Base-by-base conservation (phyloP, 306 rosid genomes). In the Leucaena leucocephala region DNA sequence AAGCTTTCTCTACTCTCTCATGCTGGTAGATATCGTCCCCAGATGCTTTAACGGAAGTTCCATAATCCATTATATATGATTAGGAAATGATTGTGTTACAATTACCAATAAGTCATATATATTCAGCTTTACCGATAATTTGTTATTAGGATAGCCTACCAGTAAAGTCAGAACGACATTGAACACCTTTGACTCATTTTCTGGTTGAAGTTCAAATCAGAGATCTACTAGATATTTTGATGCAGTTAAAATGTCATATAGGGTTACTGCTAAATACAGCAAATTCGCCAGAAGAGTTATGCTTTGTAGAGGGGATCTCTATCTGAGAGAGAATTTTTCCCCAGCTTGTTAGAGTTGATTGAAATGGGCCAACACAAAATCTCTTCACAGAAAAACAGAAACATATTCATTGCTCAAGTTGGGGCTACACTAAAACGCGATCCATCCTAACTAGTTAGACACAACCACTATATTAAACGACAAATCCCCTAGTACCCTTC, bases 271-370 rank as follows among this genome's bases (percentile, higher is more conserved):
- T 11, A 14, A 16, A 2, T 17, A 17, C 16, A 71, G 19, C 46
- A 79, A 17, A 72, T 79, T 79, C 73, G 67, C 39, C 73, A 21
- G 58, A 55, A 6, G 58, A 19, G 22, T 7, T 61, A 13, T 13
- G 19, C 43, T 63, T 5, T n/a, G 42, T 8, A 70, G 71, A 27
- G 35, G 73, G 14, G 49, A 42, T 54, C 58, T 65, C 36, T 19
- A 77, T 68, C 79, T 64, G 54, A 43, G 27, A 27, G 76, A 78
- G 45, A 45, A 72, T 8, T 43, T 3, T 63, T 12, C 15, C 12
- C 33, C 69, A 72, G 54, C 68, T 78, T 22, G 65, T 35, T 27
- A 15, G 11, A 7, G 12, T 12, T 36, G 48, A 55, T 4, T 65
- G 15, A 67, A 64, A 65, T 42, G 54, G 43, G 33, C 27, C 69